A percentile compares a stretch with the other conserved stretches of the same genome.
These are phyloP conservation scores for Mortierella sp. DNA, from an alignment of 371 early-diverging fungal species.

Conservation along the genomic window DNA sequence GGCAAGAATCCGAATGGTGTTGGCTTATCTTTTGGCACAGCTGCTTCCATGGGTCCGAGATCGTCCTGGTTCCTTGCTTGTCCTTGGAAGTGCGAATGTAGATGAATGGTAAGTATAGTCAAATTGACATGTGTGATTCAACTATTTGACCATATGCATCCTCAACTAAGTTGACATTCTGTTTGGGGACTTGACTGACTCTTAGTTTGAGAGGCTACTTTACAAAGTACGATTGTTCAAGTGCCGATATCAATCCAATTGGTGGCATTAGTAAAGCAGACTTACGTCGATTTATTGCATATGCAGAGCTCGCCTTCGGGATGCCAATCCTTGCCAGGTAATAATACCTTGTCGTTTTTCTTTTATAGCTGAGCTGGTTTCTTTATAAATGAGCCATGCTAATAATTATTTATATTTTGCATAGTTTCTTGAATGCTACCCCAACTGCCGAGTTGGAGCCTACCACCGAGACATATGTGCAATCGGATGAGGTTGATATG, in stretches of 20 bases:
- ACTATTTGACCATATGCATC: too few species aligned
- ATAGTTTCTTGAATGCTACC: constrained; percentile 86
- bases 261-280: constrained; percentile 96
- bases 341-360: neutral
- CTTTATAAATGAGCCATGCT: neutral
- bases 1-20: constrained; percentile 96
- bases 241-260: constrained; percentile 97
- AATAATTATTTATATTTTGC: neutral
- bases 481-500: constrained; percentile 96
- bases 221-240: constrained; percentile 98
- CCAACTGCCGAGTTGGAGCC: constrained; percentile 98
- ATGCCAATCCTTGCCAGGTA: constrained; percentile 79
- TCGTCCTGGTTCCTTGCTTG: constrained; percentile 83
- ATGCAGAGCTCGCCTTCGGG: constrained; percentile 72
- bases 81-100: constrained; percentile 96
- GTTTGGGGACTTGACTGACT: too few species aligned
- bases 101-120: constrained; percentile 85
- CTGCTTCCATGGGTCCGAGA: constrained; percentile 92
- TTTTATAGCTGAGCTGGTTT: neutral
- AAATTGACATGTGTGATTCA: too few species aligned
- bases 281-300: constrained; percentile 85
- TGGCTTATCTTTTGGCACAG: constrained; percentile 96
- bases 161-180: neutral
- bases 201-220: constrained; percentile 92
- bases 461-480: constrained; percentile 79